Base-by-base conservation (phyloP, 768 basidiomycete genomes). In the Cystofilobasidium capitatum region DNA sequence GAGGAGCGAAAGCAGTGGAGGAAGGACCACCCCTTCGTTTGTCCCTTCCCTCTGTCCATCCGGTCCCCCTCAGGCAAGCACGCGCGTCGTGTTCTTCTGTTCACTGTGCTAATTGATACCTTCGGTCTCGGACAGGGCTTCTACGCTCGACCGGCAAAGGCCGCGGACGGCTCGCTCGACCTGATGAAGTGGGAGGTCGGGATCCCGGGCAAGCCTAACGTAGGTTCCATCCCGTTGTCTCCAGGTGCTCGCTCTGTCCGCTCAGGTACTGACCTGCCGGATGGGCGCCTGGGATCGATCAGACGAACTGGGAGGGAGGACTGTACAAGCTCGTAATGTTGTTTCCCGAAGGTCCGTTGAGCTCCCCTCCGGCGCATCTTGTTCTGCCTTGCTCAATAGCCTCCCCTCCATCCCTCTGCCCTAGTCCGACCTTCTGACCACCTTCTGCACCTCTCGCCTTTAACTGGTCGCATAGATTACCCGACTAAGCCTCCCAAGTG, bases 1-100 rank as follows among this genome's bases (percentile, higher is more conserved):
- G 96, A 98, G 79, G 96, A 99, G 79, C 85, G 96, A 74, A 99
- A 99, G 79, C 90, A 94, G 75, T 99, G 96, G 96, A 80, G 96
- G 68, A 98, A 93, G 78, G 96, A 98, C 72, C 96, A 99, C 78
- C 96, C 96, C 36, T 97, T 94, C 73, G 96, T 97, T n/a, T n/a
- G n/a, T n/a, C n/a, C n/a, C n/a, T 40, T 31, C 40, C 29, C 45
- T 33, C 44, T 40, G 20, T 44, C 39, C n/a, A n/a, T n/a, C n/a
- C n/a, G n/a, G n/a, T n/a, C n/a, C n/a, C n/a, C n/a, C n/a, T n/a
- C n/a, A n/a, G n/a, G n/a, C n/a, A n/a, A n/a, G n/a, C n/a, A n/a
- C n/a, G n/a, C n/a, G n/a, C n/a, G n/a, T n/a, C n/a, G n/a, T n/a
- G n/a, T n/a, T n/a, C n/a, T n/a, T n/a, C n/a, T n/a, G n/a, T n/a